Conservation (phyloP, 2,329 filamentous ascomycete genomes). For the Aaosphaeria arxii region DNA sequence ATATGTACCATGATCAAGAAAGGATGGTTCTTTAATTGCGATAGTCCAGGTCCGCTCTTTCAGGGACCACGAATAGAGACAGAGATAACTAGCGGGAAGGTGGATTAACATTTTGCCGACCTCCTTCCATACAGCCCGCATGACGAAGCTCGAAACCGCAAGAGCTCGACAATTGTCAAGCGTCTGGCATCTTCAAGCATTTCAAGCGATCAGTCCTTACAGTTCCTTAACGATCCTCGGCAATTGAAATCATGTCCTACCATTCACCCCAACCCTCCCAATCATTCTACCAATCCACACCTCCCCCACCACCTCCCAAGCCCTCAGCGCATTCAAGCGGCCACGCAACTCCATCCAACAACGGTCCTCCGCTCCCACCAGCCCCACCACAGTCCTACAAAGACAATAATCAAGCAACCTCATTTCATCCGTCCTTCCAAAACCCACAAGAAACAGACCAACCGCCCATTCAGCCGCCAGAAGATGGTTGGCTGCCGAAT, state of each 20-base stretch:
- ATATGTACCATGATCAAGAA: too few species aligned
- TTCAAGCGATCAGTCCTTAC: too few species aligned
- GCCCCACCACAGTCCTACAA: conserved; percentile 35
- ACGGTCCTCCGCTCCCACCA: conserved; percentile 45
- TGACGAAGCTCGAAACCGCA: too few species aligned
- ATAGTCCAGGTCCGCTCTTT: too few species aligned
- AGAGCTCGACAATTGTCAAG: too few species aligned
- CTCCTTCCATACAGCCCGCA: too few species aligned
- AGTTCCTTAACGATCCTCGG: too few species aligned
- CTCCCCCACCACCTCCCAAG: conserved; percentile 48
- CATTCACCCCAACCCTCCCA: conserved; percentile 39
- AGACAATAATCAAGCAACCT: conserved; percentile 13
- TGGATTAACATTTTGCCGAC: too few species aligned
- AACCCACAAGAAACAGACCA: conserved; percentile 15
- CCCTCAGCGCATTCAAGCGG: conserved; percentile 41
- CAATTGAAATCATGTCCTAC: conserved; percentile 26
- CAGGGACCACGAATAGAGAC: too few species aligned
- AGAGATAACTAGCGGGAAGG: too few species aligned
- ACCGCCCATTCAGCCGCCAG: conserved; percentile 27
- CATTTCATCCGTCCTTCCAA: conserved; percentile 15
- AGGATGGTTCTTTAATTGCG: too few species aligned
- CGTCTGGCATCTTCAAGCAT: too few species aligned
- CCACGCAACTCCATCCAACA: conserved; percentile 39
- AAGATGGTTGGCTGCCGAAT: conserved; percentile 74
- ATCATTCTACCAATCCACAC: conserved; percentile 40